phyloP scores from a whole-genome alignment of 2,329 filamentous ascomycete species.

The Neopestalotiopsis sp. region DNA sequence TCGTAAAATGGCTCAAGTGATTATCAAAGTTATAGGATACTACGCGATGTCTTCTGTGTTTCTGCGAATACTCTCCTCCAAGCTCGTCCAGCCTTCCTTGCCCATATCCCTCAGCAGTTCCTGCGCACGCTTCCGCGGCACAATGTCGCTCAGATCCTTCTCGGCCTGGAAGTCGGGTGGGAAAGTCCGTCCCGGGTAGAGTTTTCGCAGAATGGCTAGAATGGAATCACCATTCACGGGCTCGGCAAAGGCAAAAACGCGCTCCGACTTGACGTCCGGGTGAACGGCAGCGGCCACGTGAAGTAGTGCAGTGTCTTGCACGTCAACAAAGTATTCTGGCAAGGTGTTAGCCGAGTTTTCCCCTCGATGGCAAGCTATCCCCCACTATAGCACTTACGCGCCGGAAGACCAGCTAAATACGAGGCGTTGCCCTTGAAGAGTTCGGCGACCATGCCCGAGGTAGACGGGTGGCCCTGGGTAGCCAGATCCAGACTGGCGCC shows the following conservation, averaged over 20 bases:
- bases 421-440: neutral
- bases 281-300: neutral
- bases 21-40: too few relatives aligned
- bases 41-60: too few relatives aligned
- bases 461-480: neutral
- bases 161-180: neutral
- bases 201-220: neutral
- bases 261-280: neutral
- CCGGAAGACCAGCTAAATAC: neutral
- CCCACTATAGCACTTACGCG: neutral
- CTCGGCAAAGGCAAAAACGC: neutral
- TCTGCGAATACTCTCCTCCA: neutral
- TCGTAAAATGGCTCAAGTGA: too few relatives aligned
- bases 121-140: neutral
- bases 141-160: slow-evolving; percentile 1
- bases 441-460: neutral
- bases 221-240: neutral
- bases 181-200: neutral
- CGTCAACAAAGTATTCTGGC: neutral
- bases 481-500: slow-evolving; percentile 17
- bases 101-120: neutral
- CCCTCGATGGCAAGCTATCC: neutral
- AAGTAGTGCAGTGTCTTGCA: neutral
- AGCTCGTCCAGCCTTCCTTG: neutral
- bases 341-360: neutral